phyloP scores from a whole-genome alignment of 257 asterid species.

The Osmanthus fragrans region DNA sequence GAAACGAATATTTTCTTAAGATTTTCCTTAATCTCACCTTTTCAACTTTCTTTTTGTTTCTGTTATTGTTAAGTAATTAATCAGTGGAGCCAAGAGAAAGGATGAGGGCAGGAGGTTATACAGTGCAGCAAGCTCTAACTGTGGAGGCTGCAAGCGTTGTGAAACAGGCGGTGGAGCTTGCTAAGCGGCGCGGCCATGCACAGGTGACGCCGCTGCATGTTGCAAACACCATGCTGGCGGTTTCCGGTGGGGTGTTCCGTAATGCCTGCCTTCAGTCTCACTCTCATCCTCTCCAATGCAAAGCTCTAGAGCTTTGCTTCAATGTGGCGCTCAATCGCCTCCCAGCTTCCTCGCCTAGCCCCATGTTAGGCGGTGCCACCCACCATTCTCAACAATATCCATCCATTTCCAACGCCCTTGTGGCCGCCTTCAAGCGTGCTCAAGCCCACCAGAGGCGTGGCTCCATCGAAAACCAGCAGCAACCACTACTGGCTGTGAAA shows the following conservation, averaged over 20 bases:
- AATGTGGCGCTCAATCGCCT: constrained; percentile 88
- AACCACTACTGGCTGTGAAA: constrained; percentile 57
- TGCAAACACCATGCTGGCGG: constrained; percentile 74
- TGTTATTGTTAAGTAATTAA: constrained; percentile 6
- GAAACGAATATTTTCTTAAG: constrained; percentile 16
- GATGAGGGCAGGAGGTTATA: constrained; percentile 77
- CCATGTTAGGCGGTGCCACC: constrained; percentile 28
- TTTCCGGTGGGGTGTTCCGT: constrained; percentile 54
- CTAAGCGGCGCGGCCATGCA: constrained; percentile 85
- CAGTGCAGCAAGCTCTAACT: constrained; percentile 62
- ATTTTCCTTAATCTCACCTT: constrained; percentile 20
- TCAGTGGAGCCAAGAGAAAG: neutral
- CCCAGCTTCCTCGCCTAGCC: constrained; percentile 55
- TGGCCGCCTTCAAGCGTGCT: constrained; percentile 94
- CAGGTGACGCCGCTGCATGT: constrained; percentile 94
- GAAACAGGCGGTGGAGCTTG: constrained; percentile 66
- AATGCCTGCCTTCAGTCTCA: constrained; percentile 73
- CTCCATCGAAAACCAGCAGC: constrained; percentile 62
- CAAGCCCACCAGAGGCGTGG: constrained; percentile 93
- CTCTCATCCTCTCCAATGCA: constrained; percentile 89
- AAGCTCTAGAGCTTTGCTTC: constrained; percentile 94
- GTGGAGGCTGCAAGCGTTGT: constrained; percentile 58
- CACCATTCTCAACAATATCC: constrained; percentile 46
- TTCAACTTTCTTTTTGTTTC: constrained; percentile 10
- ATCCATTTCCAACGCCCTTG: constrained; percentile 80